phyloP scores from a whole-genome alignment of 257 asterid species.

The Solanum sejunctum region DNA sequence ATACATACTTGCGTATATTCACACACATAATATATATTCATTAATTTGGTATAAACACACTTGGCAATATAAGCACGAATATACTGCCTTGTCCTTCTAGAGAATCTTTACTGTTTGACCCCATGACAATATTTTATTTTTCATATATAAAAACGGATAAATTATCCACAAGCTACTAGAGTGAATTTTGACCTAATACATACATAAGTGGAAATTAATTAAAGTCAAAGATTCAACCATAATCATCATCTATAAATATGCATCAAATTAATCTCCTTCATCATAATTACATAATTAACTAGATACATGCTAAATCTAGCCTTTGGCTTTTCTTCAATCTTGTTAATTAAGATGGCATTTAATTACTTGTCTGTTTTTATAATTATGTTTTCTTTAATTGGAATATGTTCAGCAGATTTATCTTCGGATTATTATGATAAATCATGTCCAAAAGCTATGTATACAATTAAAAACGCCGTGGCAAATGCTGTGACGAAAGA shows the following conservation, averaged over 20 bases:
- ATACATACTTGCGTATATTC: no score
- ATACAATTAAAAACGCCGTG: conserved; percentile 25
- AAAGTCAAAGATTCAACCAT: neutral
- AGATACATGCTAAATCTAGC: neutral
- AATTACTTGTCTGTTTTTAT: neutral
- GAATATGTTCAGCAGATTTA: conserved; percentile 9
- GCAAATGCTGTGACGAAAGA: conserved; percentile 27
- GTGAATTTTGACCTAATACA: neutral
- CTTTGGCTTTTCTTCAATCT: neutral
- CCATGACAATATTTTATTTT: neutral
- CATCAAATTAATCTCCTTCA: neutral
- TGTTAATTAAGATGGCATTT: neutral
- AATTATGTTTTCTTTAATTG: neutral
- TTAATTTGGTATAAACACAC: no score
- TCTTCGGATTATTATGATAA: conserved; percentile 21
- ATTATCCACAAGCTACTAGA: neutral
- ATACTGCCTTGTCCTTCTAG: neutral
- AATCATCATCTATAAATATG: neutral
- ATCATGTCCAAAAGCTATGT: conserved; percentile 41
- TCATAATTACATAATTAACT: neutral
- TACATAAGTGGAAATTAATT: neutral
- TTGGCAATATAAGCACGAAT: neutral
- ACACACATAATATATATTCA: no score
- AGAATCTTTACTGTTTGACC: neutral
- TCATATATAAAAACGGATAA: neutral